Conservation (phyloP, 1,284 basidiomycete genomes). For the Caloboletus firmus region DNA sequence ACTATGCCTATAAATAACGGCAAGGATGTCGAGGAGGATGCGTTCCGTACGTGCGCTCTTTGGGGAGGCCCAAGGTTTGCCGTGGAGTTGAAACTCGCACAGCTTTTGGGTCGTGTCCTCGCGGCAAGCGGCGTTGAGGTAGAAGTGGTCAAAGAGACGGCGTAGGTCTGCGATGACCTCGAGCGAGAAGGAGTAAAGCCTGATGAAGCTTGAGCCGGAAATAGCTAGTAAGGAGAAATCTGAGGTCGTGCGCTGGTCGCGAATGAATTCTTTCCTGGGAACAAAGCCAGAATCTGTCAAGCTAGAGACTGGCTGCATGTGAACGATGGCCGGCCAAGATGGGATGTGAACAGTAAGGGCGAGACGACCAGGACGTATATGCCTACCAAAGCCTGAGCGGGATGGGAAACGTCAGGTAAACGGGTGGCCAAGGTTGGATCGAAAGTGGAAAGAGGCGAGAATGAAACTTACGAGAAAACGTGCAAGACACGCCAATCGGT, state of each 20-base stretch:
- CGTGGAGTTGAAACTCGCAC: conserved; percentile 63
- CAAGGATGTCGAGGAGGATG: conserved; percentile 65
- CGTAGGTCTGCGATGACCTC: conserved; percentile 53
- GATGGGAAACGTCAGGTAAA: conserved; percentile 42
- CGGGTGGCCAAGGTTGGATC: conserved; percentile 35
- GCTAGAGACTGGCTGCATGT: conserved; percentile 35
- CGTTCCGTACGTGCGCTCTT: conserved; percentile 66
- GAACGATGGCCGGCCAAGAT: conserved; percentile 28
- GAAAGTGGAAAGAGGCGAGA: conserved; percentile 31
- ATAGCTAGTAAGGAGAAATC: conserved; percentile 68
- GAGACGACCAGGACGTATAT: conserved; percentile 29
- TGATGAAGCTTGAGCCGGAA: conserved; percentile 58
- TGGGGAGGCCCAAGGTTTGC: conserved; percentile 69
- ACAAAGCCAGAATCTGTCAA: conserved; percentile 49
- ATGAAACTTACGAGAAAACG: conserved; percentile 35
- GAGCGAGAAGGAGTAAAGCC: conserved; percentile 66
- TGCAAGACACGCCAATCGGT: conserved; percentile 33
- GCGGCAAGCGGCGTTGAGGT: conserved; percentile 46
- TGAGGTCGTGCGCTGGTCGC: conserved; percentile 53
- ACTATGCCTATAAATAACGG: conserved; percentile 60
- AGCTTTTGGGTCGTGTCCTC: conserved; percentile 60
- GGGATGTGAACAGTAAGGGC: conserved; percentile 23
- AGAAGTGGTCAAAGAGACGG: conserved; percentile 51
- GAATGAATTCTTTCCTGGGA: conserved; percentile 69
- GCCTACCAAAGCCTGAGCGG: conserved; percentile 27